phyloP scores from a whole-genome alignment of 805 yeast genomes.

The Ogataea methanolica region DNA sequence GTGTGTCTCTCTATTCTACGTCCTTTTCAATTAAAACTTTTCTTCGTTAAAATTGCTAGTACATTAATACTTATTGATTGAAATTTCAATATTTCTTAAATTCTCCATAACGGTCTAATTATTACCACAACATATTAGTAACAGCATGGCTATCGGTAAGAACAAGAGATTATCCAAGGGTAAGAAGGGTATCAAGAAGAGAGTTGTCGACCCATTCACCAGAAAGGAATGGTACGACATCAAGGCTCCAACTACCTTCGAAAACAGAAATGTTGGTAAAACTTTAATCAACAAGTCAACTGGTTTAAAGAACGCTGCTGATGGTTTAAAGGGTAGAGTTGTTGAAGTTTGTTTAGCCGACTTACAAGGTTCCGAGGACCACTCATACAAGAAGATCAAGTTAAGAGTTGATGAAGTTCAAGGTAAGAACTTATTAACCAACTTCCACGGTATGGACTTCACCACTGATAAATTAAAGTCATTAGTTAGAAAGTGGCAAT shows the following conservation, averaged over 20 bases:
- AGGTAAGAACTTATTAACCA: conserved; percentile 97
- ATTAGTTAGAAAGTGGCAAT: conserved; percentile 98
- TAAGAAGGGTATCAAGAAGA: conserved; percentile 98
- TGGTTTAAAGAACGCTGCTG: conserved; percentile 97
- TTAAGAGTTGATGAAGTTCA: conserved; percentile 99
- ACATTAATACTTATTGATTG: too few relatives aligned
- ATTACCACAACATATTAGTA: conserved; percentile 7
- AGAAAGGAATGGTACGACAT: conserved; percentile 98
- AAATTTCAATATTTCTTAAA: neutral
- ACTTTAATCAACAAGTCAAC: conserved; percentile 97
- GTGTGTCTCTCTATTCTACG: too few relatives aligned
- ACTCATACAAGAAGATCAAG: conserved; percentile 94
- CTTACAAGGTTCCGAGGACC: conserved; percentile 98
- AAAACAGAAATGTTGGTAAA: conserved; percentile 98
- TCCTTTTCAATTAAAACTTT: too few relatives aligned
- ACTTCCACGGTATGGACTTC: conserved; percentile 99
- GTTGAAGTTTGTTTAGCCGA: conserved; percentile 95
- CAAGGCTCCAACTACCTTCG: conserved; percentile 98
- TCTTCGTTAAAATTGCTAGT: too few relatives aligned
- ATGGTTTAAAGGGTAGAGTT: conserved; percentile 97
- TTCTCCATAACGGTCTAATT: neutral
- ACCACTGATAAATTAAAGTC: conserved; percentile 97
- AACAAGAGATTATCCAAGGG: conserved; percentile 81
- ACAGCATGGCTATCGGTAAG: conserved; percentile 57
- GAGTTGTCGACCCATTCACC: conserved; percentile 98